Evolutionary conservation across 805 yeast species (phyloP), one percentile per base, ranked within the genome.

Genomic region (Scheffersomyces spartinae): DNA sequence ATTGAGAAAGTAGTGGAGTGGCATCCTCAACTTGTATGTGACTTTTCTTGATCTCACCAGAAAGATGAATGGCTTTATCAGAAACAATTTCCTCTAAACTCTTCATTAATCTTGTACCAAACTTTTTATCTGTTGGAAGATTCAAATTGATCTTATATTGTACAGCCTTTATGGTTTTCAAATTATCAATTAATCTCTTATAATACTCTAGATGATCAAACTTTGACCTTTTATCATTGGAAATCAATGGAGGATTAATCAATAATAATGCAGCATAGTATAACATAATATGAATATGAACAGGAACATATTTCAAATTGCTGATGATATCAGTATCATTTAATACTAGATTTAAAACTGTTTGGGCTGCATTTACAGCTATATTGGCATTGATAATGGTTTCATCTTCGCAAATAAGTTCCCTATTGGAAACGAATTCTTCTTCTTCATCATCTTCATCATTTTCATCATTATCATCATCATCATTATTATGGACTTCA

Each of bases 201-300:
- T 44, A 45, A 16, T 45, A 39, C 1, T 42, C 40, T 7, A 35
- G 41, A 2, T 40, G 47, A 9, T 43, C 44, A 10, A 43, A 40
- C 18, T 48, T 41, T 3, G 43, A 36, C 6, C 39, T 35, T 9
- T 39, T 40, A 20, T 48, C 33, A 18, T 32, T 36, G 5, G 51
- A 37, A 16, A 52, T 46, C 4, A 41, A 31, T 0, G 68, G 71
- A 2, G 74, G 68, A 30, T 66, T 64, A 19, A 74, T 45, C 5
- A 74, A 47, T 15, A 74, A 45, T 26, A 74, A 45, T 0, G 77
- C 74, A 2, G 83, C 78, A 36, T 74, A 75, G 40, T 74, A 76
- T 8, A 74, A 48, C 82, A 76, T 75, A 26, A 76, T 63, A 41
- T 74, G 81, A 20, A 76, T 71, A 42, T 76, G 83, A n/a, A 74